Conservation (phyloP, 768 basidiomycete species). For the Nidularia pulvinata region DNA sequence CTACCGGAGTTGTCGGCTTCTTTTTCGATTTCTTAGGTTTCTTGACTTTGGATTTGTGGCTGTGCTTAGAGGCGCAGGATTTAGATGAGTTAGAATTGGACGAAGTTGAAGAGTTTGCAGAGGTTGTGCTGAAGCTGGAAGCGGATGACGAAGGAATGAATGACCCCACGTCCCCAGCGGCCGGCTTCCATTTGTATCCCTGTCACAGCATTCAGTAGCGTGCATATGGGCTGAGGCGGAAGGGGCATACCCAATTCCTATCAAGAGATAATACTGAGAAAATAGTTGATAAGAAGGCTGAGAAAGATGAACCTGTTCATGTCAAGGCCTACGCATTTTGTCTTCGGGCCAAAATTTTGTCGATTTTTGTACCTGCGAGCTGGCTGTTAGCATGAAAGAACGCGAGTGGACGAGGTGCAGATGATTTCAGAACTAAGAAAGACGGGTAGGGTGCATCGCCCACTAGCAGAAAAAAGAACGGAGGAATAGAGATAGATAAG, state of each 20-base stretch:
- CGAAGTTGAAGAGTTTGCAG: too few species aligned
- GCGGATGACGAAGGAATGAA: too few species aligned
- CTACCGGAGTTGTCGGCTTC: slow-evolving; percentile 24
- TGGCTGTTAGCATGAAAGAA: not conserved
- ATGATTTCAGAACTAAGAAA: too few species aligned
- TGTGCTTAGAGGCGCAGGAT: too few species aligned
- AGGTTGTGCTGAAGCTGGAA: too few species aligned
- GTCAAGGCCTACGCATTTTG: slow-evolving; percentile 69
- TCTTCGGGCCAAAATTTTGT: slow-evolving; percentile 43
- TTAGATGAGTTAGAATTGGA: too few species aligned
- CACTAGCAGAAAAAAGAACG: too few species aligned
- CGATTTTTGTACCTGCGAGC: slow-evolving; percentile 69
- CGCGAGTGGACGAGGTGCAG: too few species aligned
- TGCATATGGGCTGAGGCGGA: not conserved
- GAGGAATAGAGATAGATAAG: too few species aligned
- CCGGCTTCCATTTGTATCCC: slow-evolving; percentile 72
- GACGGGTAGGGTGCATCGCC: too few species aligned
- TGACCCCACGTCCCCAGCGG: slow-evolving; percentile 7
- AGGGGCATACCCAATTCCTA: slow-evolving; percentile 52
- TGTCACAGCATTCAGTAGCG: slow-evolving; percentile 44
- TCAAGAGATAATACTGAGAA: slow-evolving; percentile 3
- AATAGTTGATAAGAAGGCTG: not conserved
- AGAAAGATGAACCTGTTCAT: slow-evolving; percentile 59
- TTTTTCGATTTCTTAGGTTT: not conserved
- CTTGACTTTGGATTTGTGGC: too few species aligned